Percentiles rank a stretch among this genome's conserved stretches.
phyloP scores from a whole-genome alignment of 257 asterid species.

The Ballota nigra region DNA sequence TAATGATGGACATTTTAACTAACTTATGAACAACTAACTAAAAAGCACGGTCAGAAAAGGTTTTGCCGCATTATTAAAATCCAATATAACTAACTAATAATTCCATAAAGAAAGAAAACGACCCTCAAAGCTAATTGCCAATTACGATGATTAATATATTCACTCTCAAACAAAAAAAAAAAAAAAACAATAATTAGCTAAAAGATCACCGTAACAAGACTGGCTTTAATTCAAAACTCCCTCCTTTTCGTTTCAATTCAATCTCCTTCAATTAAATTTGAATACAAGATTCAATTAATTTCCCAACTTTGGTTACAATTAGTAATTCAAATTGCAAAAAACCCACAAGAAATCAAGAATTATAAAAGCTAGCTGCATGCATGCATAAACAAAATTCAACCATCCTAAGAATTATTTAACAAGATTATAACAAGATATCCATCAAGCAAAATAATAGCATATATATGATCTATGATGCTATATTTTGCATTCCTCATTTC shows the following conservation, averaged over 20 bases:
- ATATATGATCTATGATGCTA: conserved; percentile 1
- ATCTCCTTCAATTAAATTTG: background rate
- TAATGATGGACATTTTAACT: conserved; percentile 25
- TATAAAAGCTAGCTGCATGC: conserved; percentile 22
- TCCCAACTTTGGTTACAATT: background rate
- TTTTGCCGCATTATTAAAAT: conserved; percentile 19
- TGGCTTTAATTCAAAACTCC: conserved; percentile 32
- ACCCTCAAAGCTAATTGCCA: conserved; percentile 16
- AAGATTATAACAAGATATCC: background rate
- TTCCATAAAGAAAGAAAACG: conserved; percentile 27
- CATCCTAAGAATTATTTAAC: conserved; percentile 25
- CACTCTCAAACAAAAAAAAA: too few species aligned
- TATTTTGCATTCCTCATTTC: conserved; percentile 3
- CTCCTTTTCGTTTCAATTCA: conserved; percentile 1
- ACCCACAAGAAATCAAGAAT: background rate
- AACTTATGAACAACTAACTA: conserved; percentile 26
- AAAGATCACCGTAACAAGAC: background rate
- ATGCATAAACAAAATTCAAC: conserved; percentile 22
- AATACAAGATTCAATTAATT: background rate
- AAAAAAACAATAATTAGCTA: background rate
- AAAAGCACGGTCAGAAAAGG: conserved; percentile 33
- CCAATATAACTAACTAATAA: conserved; percentile 2
- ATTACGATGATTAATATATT: background rate
- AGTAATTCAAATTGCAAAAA: background rate
- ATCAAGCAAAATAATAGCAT: conserved; percentile 15